A percentile compares a stretch with the other conserved stretches of the same genome.
Evolutionary conservation across 1,139 yeast species (phyloP).

Genomic region (Yarrowia galli): DNA sequence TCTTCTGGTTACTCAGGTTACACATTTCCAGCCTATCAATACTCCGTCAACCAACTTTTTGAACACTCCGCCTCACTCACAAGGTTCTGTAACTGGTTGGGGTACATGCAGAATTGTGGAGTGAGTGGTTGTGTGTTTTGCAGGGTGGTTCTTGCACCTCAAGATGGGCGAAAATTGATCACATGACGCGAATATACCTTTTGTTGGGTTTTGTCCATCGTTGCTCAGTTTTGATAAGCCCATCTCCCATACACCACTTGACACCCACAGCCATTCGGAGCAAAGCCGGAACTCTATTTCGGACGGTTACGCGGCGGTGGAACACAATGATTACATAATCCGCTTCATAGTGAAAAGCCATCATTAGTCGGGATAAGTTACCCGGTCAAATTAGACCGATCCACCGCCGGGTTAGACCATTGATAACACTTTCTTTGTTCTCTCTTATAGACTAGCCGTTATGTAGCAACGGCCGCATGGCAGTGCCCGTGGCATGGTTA

Average conservation of each 20-base stretch:
- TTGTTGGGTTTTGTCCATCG: too few species aligned
- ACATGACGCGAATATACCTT: too few species aligned
- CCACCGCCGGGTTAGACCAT: too few species aligned
- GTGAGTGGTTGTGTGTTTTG: not conserved
- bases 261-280: conserved; percentile 1
- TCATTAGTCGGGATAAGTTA: too few species aligned
- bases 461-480: too few species aligned
- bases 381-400: too few species aligned
- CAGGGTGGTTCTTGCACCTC: too few species aligned
- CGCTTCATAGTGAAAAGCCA: too few species aligned
- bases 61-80: not conserved
- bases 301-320: not conserved
- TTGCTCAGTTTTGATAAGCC: not conserved
- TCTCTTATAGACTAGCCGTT: too few species aligned
- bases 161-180: too few species aligned
- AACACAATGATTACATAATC: not conserved
- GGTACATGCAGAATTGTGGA: conserved; percentile 15
- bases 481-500: too few species aligned
- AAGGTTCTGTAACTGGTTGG: not conserved
- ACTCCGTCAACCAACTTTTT: not conserved
- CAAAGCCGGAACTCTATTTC: not conserved
- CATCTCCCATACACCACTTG: not conserved
- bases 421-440: too few species aligned
- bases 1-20: not conserved
- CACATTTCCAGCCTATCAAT: not conserved